phyloP scores from a whole-genome alignment of 768 basidiomycete genomes.

The Xanthoconium stramineum region DNA sequence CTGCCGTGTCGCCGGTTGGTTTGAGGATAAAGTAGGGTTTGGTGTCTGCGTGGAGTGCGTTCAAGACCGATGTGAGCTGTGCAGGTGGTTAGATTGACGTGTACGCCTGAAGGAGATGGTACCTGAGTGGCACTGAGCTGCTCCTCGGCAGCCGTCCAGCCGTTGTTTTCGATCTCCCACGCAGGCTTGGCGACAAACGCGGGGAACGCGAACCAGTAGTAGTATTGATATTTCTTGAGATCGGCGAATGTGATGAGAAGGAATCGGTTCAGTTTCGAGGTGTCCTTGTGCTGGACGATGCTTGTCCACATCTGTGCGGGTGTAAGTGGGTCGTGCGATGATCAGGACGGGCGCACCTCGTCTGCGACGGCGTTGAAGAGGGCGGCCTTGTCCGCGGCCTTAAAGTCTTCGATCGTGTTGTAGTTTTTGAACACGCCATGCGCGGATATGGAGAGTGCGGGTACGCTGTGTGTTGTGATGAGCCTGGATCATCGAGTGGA shows the following conservation, averaged over 20 bases:
- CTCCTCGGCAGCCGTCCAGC: slow-evolving; percentile 52
- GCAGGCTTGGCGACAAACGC: slow-evolving; percentile 86
- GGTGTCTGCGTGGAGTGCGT: slow-evolving; percentile 40
- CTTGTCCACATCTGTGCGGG: slow-evolving; percentile 64
- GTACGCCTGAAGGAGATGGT: neutral
- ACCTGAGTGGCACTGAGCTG: slow-evolving; percentile 45
- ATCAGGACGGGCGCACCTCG: slow-evolving; percentile 42
- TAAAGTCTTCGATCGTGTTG: slow-evolving; percentile 97
- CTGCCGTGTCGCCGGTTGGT: slow-evolving; percentile 31
- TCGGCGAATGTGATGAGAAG: slow-evolving; percentile 93
- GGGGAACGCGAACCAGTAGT: slow-evolving; percentile 98
- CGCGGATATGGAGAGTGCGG: slow-evolving; percentile 49
- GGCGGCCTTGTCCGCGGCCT: slow-evolving; percentile 81
- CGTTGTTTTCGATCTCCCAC: slow-evolving; percentile 73
- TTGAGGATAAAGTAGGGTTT: slow-evolving; percentile 65
- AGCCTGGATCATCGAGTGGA: slow-evolving; percentile 5
- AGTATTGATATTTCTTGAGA: slow-evolving; percentile 97
- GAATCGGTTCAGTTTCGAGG: slow-evolving; percentile 67
- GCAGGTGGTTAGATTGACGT: neutral
- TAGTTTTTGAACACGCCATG: slow-evolving; percentile 84
- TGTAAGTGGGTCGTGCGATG: neutral
- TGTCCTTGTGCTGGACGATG: slow-evolving; percentile 49
- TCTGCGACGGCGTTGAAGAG: slow-evolving; percentile 73
- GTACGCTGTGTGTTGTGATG: slow-evolving; percentile 30
- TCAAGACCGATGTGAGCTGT: slow-evolving; percentile 54